Conservation (phyloP, 129 eudicot species). For the Pseudognaphalium luteoalbum region DNA sequence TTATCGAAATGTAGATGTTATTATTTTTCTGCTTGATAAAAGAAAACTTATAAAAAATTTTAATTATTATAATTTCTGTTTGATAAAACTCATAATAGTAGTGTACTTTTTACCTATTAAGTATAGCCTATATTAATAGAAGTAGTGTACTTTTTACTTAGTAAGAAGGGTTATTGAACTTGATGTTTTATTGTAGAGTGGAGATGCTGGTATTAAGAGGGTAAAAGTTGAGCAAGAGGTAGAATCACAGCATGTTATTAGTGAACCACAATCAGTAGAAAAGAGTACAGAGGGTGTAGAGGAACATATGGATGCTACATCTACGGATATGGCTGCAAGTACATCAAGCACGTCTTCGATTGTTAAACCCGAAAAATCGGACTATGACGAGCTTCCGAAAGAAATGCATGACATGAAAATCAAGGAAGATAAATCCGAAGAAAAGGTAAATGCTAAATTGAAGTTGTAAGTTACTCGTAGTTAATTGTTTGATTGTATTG, state of each 20-base stretch:
- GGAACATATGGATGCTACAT: constrained; percentile 44
- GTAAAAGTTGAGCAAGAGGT: constrained; percentile 67
- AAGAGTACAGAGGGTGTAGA: constrained; percentile 22
- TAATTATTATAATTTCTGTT: not conserved
- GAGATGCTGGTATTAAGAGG: constrained; percentile 65
- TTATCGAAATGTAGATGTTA: constrained; percentile 22
- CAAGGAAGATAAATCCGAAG: constrained; percentile 56
- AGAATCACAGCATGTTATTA: constrained; percentile 32
- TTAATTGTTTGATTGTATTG: not conserved
- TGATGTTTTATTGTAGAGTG: constrained; percentile 39
- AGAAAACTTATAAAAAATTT: too few species aligned
- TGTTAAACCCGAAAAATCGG: constrained; percentile 49
- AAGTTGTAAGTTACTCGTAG: not conserved
- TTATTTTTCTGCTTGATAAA: too few species aligned
- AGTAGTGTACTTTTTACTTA: too few species aligned
- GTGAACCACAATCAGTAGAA: constrained; percentile 46
- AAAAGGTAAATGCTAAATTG: constrained; percentile 39
- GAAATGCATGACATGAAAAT: constrained; percentile 82
- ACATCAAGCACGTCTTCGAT: constrained; percentile 43
- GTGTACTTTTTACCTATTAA: too few species aligned
- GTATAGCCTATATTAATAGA: too few species aligned
- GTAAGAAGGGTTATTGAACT: not conserved
- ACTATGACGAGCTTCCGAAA: constrained; percentile 66
- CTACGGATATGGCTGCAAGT: constrained; percentile 51
- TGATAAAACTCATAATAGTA: too few species aligned